These are phyloP conservation scores for Scutellaria barbata DNA, from an alignment of 257 asterid species.

Conservation along the genomic window DNA sequence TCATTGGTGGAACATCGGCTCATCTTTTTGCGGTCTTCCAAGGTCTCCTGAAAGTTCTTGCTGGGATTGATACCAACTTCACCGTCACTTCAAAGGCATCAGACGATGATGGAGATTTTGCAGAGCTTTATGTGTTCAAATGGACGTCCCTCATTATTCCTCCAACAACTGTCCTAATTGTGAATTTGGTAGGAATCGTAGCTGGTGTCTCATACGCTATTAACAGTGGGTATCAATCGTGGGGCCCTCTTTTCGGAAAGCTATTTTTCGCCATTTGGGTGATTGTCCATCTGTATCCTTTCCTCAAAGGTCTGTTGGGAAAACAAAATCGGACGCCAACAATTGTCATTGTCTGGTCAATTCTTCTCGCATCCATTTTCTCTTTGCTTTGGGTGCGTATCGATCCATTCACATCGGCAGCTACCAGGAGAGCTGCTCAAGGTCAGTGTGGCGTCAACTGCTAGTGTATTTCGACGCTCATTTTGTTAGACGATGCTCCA, in stretches of 20 bases:
- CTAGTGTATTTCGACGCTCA: constrained; percentile 34
- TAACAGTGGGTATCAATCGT: constrained; percentile 89
- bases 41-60: constrained; percentile 86
- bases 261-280: constrained; percentile 89
- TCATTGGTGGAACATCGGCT: constrained; percentile 98
- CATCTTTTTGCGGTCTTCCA: constrained; percentile 94
- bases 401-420: constrained; percentile 74
- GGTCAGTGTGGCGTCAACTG: constrained; percentile 88
- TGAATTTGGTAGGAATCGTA: constrained; percentile 83
- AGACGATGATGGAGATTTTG: constrained; percentile 77
- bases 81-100: constrained; percentile 90
- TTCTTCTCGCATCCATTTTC: constrained; percentile 90
- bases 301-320: constrained; percentile 87
- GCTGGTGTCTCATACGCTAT: constrained; percentile 89
- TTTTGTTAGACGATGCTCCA: neutral
- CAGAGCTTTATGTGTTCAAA: constrained; percentile 85
- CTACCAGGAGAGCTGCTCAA: constrained; percentile 51
- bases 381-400: constrained; percentile 90
- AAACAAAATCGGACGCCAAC: constrained; percentile 90
- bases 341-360: constrained; percentile 91
- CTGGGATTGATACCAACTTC: constrained; percentile 89
- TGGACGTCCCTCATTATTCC: constrained; percentile 92
- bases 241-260: constrained; percentile 89
- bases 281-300: constrained; percentile 84
- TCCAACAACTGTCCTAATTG: constrained; percentile 78